Evolutionary conservation across 176 grass and related monocot genomes (phyloP).

Genomic region (Oryza brachyantha): DNA sequence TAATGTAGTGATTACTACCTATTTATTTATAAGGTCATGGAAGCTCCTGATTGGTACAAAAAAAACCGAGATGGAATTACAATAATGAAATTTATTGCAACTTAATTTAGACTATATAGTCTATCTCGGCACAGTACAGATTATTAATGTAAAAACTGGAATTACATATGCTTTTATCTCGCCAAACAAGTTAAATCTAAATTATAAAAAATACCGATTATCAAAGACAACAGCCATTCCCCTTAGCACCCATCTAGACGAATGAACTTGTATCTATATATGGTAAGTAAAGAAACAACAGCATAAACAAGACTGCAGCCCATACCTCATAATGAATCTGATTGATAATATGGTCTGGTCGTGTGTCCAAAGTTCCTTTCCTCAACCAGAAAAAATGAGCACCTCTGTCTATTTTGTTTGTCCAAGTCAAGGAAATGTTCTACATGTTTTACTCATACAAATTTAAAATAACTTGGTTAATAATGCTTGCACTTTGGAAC

Average conservation of each 20-base stretch:
- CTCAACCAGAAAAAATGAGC: constrained; percentile 79
- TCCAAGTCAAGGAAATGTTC: constrained; percentile 46
- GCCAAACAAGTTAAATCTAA: background rate
- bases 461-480: constrained; percentile 1
- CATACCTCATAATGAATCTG: constrained; percentile 97
- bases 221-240: background rate
- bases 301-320: background rate
- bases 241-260: background rate
- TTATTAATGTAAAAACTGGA: background rate
- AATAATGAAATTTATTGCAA: background rate
- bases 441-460: constrained; percentile 13
- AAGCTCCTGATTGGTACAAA: background rate
- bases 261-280: background rate
- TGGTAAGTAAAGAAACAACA: background rate
- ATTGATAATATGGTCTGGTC: constrained; percentile 82
- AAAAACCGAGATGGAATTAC: background rate
- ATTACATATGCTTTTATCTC: too few relatives aligned
- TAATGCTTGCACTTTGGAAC: background rate
- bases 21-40: background rate
- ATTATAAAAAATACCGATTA: background rate
- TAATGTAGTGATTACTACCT: background rate
- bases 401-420: constrained; percentile 92
- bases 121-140: background rate
- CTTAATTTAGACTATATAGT: background rate
- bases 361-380: constrained; percentile 73